Base-by-base conservation (phyloP, 352 stramenopile genomes). In the Phytopythium boreale region DNA sequence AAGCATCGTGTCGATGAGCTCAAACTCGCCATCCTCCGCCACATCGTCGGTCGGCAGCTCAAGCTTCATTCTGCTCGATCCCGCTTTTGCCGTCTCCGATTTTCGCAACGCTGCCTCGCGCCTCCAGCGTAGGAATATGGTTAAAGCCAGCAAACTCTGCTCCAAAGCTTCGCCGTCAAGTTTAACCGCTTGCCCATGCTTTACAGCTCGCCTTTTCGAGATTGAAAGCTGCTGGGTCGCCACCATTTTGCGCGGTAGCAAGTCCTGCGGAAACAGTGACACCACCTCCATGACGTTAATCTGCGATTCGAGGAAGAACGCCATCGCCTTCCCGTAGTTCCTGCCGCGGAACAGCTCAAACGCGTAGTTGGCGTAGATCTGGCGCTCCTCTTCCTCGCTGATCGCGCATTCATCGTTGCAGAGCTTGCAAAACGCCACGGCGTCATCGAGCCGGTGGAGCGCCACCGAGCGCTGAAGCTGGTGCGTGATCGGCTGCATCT, bases 1-100 rank as follows among this genome's bases (percentile, higher is more conserved):
- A 2, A 93, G 62, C 49, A 95, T 88, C 2, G 87, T 93, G 61
- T 95, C 87, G 27, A 92, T 78, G 15, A 93, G 52, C 41, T 87
- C 77, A 27, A 89, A 53, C 20, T 63, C 64, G 14, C 63, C 60
- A 31, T 56, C 34, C 1, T n/a, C 47, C 47, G 20, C 29, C 43
- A 46, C 24, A 27, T 22, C 17, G 11, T 15, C 29, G 14, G 36
- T 47, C 4, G 9, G 14, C 12, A 43, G 14, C 7, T 60, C 26
- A 2, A 29, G 20, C 31, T 44, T 60, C 36, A 8, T 15, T 31
- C 20, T 14, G 43, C 51, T 72, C 2, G 47, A 34, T 34, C 70
- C 64, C 20, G 70, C 47, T 0, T 67, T 44, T 0, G 14, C n/a
- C 0, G 24, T 17, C 31, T n/a, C 31, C 14, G 22, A 34, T 10